phyloP scores from a whole-genome alignment of 2,329 filamentous ascomycete species.

The Fusarium nisikadoi region DNA sequence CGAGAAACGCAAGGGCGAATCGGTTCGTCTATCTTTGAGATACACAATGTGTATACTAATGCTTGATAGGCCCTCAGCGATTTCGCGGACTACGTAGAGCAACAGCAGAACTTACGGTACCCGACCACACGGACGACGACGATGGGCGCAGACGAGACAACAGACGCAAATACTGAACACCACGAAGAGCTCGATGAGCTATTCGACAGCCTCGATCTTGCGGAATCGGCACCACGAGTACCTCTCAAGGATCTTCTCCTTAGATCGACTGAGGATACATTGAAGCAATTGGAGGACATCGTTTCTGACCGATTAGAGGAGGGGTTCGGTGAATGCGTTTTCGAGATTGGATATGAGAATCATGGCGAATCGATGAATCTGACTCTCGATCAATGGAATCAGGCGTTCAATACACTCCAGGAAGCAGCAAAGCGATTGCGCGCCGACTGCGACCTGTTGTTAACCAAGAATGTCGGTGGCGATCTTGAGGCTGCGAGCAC shows the following conservation, averaged over 20 bases:
- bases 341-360: slow-evolving; percentile 92
- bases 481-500: slow-evolving; percentile 74
- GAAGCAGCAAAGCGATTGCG: slow-evolving; percentile 71
- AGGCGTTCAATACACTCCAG: slow-evolving; percentile 73
- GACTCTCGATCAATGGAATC: slow-evolving; percentile 77
- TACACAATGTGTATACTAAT: slow-evolving; percentile 10
- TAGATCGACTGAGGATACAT: slow-evolving; percentile 67
- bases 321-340: slow-evolving; percentile 87
- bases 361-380: slow-evolving; percentile 87
- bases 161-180: slow-evolving; percentile 57
- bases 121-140: slow-evolving; percentile 53
- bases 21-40: slow-evolving; percentile 62
- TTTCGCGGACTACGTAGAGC: slow-evolving; percentile 97
- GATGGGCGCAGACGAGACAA: slow-evolving; percentile 45
- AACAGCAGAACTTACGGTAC: slow-evolving; percentile 83
- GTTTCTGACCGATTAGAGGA: slow-evolving; percentile 78
- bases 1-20: slow-evolving; percentile 88
- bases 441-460: slow-evolving; percentile 82
- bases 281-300: slow-evolving; percentile 71
- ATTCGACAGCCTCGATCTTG: slow-evolving; percentile 85
- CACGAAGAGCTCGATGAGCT: slow-evolving; percentile 92
- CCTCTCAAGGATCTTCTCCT: slow-evolving; percentile 82
- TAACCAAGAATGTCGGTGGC: slow-evolving; percentile 92
- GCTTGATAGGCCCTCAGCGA: slow-evolving; percentile 79
- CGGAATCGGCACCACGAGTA: slow-evolving; percentile 74